These are phyloP conservation scores for Graphiopsis chlorocephala DNA, from an alignment of 2,329 filamentous ascomycete species.

Conservation along the genomic window DNA sequence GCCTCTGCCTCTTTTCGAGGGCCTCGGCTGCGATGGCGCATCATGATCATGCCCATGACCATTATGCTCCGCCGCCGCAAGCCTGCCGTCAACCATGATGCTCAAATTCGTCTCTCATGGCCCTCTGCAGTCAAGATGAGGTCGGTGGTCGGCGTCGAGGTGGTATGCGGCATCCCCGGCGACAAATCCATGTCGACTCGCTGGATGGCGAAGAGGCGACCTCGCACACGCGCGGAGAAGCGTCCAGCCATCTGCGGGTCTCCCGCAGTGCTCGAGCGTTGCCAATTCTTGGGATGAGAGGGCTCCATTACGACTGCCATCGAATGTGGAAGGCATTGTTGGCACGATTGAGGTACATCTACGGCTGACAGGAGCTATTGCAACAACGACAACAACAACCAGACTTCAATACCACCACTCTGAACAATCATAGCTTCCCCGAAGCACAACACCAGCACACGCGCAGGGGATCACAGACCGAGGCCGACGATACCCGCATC, in stretches of 20 bases:
- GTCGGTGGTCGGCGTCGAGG: conserved; percentile 14
- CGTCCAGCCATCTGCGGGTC: not conserved
- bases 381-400: not conserved
- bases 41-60: conserved; percentile 10
- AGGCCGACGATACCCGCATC: not conserved
- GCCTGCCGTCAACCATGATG: conserved; percentile 16
- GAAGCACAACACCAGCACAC: not conserved
- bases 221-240: conserved; percentile 6
- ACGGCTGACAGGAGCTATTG: not conserved
- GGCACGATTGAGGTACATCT: not conserved
- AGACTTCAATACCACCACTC: not conserved
- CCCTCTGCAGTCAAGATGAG: conserved; percentile 19
- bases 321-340: not conserved
- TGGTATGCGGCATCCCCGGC: not conserved
- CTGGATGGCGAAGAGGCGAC: conserved; percentile 10
- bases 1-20: conserved; percentile 8
- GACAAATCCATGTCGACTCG: conserved; percentile 10
- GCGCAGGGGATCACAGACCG: not conserved
- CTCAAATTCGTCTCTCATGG: conserved; percentile 7
- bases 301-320: not conserved
- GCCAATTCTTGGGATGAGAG: not conserved
- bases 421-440: not conserved
- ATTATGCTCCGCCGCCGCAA: conserved; percentile 8
- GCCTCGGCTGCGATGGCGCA: conserved; percentile 2
- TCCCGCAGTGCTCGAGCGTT: not conserved